Conservation (phyloP, 805 yeast genomes). For the Ascoidea rubescens region DNA sequence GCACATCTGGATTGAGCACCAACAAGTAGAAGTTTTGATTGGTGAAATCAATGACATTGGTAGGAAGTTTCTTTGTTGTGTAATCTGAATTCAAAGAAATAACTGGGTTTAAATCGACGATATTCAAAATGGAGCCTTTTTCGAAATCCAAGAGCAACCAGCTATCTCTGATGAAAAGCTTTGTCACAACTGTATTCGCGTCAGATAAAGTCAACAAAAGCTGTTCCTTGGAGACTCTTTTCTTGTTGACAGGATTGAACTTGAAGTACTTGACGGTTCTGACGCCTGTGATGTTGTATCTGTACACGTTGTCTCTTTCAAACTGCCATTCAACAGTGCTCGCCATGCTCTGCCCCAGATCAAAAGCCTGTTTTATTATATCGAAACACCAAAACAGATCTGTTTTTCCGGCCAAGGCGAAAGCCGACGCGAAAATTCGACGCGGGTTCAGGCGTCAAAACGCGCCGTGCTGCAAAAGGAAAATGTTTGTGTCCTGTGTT, state of each 20-base stretch:
- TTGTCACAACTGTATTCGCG: constrained; percentile 18
- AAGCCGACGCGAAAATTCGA: too few species aligned
- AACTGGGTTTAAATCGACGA: constrained; percentile 27
- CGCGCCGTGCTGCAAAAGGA: too few species aligned
- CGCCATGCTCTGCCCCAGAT: too few species aligned
- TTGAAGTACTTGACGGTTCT: background rate
- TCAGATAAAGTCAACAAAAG: constrained; percentile 14
- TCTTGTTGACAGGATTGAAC: background rate
- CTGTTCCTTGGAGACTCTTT: background rate
- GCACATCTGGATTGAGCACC: constrained; percentile 71
- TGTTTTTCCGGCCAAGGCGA: too few species aligned
- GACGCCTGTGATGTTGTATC: background rate
- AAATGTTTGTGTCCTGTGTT: too few species aligned
- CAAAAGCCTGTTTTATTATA: too few species aligned
- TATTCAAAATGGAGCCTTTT: constrained; percentile 44
- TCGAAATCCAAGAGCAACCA: constrained; percentile 38
- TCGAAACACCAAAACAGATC: too few species aligned
- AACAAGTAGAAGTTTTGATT: constrained; percentile 43
- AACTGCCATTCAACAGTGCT: background rate
- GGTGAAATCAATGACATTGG: constrained; percentile 28
- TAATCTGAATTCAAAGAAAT: constrained; percentile 13
- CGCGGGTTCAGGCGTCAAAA: too few species aligned
- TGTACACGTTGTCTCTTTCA: background rate
- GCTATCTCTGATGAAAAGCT: constrained; percentile 45
- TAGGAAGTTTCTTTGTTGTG: background rate